Percentiles rank a stretch among this genome's conserved stretches.
Conservation (phyloP, 495 filamentous ascomycete genomes). For the Neurospora sp. region DNA sequence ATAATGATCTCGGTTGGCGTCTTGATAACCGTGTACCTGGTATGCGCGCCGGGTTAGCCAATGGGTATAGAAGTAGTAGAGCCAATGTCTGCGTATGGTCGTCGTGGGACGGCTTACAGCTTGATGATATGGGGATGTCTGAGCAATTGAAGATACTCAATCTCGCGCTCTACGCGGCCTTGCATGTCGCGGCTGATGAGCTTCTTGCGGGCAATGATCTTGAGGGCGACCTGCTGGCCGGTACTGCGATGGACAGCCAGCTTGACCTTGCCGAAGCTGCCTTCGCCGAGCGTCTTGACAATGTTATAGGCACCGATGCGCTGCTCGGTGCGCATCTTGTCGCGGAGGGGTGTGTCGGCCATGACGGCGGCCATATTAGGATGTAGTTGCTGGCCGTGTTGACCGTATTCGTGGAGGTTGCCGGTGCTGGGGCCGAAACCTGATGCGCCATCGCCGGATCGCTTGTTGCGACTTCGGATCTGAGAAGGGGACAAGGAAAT, state of each 20-base stretch:
- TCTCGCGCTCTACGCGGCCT: constrained; percentile 91
- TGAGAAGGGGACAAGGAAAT: constrained; percentile 65
- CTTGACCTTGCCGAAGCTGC: constrained; percentile 97
- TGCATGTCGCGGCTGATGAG: constrained; percentile 94
- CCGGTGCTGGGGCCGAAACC: constrained; percentile 11
- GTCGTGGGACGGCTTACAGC: constrained; percentile 47
- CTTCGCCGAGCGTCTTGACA: constrained; percentile 85
- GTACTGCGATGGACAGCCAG: constrained; percentile 84
- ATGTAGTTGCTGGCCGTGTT: constrained; percentile 17
- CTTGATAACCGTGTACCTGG: constrained; percentile 89
- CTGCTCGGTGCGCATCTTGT: constrained; percentile 52
- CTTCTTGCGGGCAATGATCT: constrained; percentile 94
- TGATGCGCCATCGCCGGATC: constrained; percentile 15
- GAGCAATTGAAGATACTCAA: constrained; percentile 91
- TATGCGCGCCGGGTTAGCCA: constrained; percentile 1
- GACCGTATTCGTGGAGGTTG: constrained; percentile 16
- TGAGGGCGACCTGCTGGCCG: constrained; percentile 88
- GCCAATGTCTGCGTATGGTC: not conserved
- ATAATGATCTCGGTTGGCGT: constrained; percentile 91
- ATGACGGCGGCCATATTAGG: constrained; percentile 19
- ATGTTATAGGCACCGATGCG: constrained; percentile 86
- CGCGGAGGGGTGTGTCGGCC: constrained; percentile 21
- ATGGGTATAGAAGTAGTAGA: constrained; percentile 1
- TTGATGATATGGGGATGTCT: constrained; percentile 99
- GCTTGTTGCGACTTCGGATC: constrained; percentile 41